Evolutionary conservation across 2,329 filamentous ascomycete species (phyloP).

Genomic region (Aspergillus glaucus): DNA sequence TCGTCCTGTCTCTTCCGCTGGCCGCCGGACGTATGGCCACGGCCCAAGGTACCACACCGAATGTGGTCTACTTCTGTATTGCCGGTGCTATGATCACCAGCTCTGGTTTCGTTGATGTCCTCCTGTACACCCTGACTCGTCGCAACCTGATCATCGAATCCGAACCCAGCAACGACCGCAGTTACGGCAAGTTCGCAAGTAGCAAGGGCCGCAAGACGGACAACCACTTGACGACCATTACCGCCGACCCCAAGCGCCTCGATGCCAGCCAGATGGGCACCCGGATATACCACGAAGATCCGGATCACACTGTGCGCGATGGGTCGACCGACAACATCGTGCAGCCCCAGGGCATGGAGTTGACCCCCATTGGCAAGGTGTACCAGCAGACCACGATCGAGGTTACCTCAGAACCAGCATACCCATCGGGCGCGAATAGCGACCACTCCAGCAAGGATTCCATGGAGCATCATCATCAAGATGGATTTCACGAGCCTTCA

Average conservation of each 20-base stretch:
- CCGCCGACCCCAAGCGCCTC: constrained; percentile 21
- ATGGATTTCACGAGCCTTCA: constrained; percentile 6
- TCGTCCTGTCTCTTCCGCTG: constrained; percentile 57
- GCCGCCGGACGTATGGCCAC: constrained; percentile 45
- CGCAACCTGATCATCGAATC: constrained; percentile 50
- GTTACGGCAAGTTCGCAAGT: constrained; percentile 26
- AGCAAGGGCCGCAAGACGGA: constrained; percentile 21
- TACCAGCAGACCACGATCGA: constrained; percentile 42
- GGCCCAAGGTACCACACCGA: constrained; percentile 27
- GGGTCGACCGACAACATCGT: constrained; percentile 44
- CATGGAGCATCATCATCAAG: constrained; percentile 1
- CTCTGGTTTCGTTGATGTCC: constrained; percentile 54
- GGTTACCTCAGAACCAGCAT: constrained; percentile 33
- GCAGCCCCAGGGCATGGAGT: constrained; percentile 20
- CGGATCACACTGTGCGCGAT: constrained; percentile 28
- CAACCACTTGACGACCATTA: constrained; percentile 26
- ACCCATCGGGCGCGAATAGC: constrained; percentile 17
- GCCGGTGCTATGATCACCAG: constrained; percentile 53
- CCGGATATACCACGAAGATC: constrained; percentile 19
- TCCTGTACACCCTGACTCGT: constrained; percentile 54
- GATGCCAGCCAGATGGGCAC: constrained; percentile 17
- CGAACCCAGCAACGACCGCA: constrained; percentile 35
- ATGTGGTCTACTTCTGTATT: constrained; percentile 43
- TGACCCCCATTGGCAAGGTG: constrained; percentile 33
- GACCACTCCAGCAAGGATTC: constrained; percentile 25